Evolutionary conservation across 371 early-diverging fungal species (phyloP), one percentile per base, ranked within the genome.

Genomic region (Saksenaea oblongispora): DNA sequence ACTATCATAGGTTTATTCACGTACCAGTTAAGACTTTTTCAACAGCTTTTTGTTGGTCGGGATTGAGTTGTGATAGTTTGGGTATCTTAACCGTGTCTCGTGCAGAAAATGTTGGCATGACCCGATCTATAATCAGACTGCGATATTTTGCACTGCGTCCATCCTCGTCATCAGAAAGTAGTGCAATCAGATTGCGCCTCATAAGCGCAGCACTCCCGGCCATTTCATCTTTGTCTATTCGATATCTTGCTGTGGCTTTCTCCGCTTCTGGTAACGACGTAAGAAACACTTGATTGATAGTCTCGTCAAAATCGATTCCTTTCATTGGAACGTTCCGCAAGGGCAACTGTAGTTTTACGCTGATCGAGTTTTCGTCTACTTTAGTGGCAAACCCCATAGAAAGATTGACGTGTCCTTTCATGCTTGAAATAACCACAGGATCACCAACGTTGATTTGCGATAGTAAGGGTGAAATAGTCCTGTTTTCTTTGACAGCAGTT

Each of bases 141-240:
- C 93, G 73, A 8, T 79, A 75, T 55, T 80, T 82, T 14, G 60
- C 61, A 61, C 84, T 81, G 2, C 83, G 78, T 14, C 79, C 82
- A 31, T 70, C 63, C 5, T 70, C 76, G 3, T 75, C 72, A 3
- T 75, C 70, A 0, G 72, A 67, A 51, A 95, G 84, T 56, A 98
- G 63, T n/a, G 78, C 73, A 15, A 95, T 77, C 11, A 98, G 56
- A 58, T 97, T 94, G 55, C 84, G 80, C 8, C 96, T 79, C 8
- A 93, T 79, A 34, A 86, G 65, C 3, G 77, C 74, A 74, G 93
- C 82, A 0, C 89, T 91, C 5, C 83, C 69, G 0, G 81, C 61
- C 72, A 92, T 74, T 63, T 94, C 94, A 64, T 95, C 95, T 73
- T 87, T 87, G 69, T 97, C 97, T 22, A 98, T 87, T 8, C 96